Conservation (phyloP, 163 green algal genomes). For the Scenedesmus sp. region DNA sequence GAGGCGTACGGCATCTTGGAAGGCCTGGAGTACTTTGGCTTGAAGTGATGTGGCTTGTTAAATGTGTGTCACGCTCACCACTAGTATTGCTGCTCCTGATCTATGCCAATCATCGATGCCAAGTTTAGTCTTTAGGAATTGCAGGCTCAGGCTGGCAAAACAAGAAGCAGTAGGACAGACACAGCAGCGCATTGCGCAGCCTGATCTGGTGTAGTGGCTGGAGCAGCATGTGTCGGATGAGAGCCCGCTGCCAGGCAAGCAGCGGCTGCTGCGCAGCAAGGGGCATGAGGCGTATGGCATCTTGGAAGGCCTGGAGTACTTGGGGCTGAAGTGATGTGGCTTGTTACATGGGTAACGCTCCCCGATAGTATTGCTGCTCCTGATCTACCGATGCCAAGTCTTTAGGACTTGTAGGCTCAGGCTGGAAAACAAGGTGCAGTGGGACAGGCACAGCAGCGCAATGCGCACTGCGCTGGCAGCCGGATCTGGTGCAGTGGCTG, state of each 20-base stretch:
- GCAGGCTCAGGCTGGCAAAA: too few relatives aligned
- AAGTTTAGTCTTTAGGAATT: too few relatives aligned
- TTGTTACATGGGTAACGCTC: too few relatives aligned
- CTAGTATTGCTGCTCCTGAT: too few relatives aligned
- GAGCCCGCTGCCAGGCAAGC: conserved; percentile 41
- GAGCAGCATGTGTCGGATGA: conserved; percentile 51
- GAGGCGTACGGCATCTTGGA: conserved; percentile 85
- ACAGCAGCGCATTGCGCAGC: conserved; percentile 80
- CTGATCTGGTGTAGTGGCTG: conserved; percentile 81
- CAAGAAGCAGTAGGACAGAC: too few relatives aligned
- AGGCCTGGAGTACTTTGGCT: conserved; percentile 75
- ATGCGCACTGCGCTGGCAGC: conserved; percentile 74
- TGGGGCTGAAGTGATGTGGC: conserved; percentile 66
- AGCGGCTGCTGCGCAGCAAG: conserved; percentile 40
- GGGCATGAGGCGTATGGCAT: conserved; percentile 77
- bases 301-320: conserved; percentile 79
- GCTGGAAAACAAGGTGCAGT: too few relatives aligned
- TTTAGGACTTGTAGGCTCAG: too few relatives aligned
- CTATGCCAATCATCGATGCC: too few relatives aligned
- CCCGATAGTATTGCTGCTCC: too few relatives aligned
- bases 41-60: conserved; percentile 54
- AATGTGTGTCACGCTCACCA: too few relatives aligned
- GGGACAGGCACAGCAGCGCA: conserved; percentile 53
- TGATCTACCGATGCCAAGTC: too few relatives aligned
- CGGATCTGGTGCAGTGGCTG: conserved; percentile 81